Base-by-base conservation (phyloP, 768 basidiomycete genomes). In the Tephrocybe sp. region DNA sequence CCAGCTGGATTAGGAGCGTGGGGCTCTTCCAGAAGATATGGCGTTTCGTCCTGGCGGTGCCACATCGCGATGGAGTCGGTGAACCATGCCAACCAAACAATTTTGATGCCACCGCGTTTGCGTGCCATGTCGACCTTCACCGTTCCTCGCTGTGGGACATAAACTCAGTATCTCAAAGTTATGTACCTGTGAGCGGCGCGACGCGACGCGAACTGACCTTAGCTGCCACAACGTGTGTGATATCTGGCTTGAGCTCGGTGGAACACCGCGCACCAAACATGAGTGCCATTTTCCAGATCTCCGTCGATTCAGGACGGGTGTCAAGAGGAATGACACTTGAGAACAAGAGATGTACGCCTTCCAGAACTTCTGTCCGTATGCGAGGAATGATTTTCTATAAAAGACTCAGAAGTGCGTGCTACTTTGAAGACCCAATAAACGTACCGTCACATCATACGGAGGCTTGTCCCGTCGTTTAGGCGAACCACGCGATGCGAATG, bases 281-380 rank as follows among this genome's bases (percentile, higher is more conserved):
- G 42, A 80, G 77, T 11, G 96, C 93, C 65, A 87, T 77, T 58
- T 81, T 77, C 93, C 93, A 96, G 44, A 93, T 83, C 60, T 93
- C 92, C 45, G 81, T 90, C 42, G 76, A 75, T 66, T 93, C 86
- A 32, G 92, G 88, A 50, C 72, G 75, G 3, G 84, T 85, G 60
- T 93, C 88, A n/a, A 95, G 79, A 3, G 96, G 94, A 50, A 98
- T 94, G 34, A 99, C 84, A 50, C 94, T 92, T 1, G 96, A 98
- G 69, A 99, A 98, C 30, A 96, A 76, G 26, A 99, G 80, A 62
- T 89, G 83, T 24, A 86, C 78, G 24, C 88, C 90, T 30, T 78
- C 76, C n/a, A 98, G 77, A 0, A 91, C 87, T 58, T 83, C 79
- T 20, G 74, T 64, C 47, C 96, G 87, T 67, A 96, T 77, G 48